Evolutionary conservation across 2,329 filamentous ascomycete species (phyloP).

Genomic region (Fusarium cyanostomum): DNA sequence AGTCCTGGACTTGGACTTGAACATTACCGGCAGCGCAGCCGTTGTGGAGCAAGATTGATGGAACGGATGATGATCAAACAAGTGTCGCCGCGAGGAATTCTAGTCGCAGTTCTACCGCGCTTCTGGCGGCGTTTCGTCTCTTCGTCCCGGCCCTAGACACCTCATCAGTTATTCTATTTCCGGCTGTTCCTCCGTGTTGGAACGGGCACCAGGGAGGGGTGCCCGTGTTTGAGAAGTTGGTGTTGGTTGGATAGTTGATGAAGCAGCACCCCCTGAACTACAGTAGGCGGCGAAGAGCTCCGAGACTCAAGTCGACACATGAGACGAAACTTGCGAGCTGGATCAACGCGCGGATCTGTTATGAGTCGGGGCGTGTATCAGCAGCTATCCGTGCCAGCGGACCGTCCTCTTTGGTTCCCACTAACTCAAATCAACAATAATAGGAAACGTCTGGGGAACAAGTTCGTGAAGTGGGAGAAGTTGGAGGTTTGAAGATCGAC

Average conservation of each 20-base stretch:
- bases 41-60: conserved; percentile 13
- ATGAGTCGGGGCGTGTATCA: conserved; percentile 41
- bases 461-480: conserved; percentile 15
- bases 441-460: conserved; percentile 28
- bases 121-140: conserved; percentile 38
- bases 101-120: conserved; percentile 31
- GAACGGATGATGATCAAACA: conserved; percentile 19
- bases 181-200: conserved; percentile 22
- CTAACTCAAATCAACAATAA: conserved; percentile 18
- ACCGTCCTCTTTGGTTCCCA: conserved; percentile 11
- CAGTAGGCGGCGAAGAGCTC: conserved; percentile 10
- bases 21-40: conserved; percentile 24
- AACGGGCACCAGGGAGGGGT: conserved; percentile 14
- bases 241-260: conserved; percentile 17
- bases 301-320: conserved; percentile 32
- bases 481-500: conserved; percentile 21
- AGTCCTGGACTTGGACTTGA: conserved; percentile 4
- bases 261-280: conserved; percentile 19
- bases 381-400: conserved; percentile 28
- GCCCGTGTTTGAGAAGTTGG: conserved; percentile 35
- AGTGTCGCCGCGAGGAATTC: conserved; percentile 20
- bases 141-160: conserved; percentile 26
- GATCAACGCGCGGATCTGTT: conserved; percentile 37
- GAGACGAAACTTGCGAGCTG: conserved; percentile 40
- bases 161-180: conserved; percentile 32